Evolutionary conservation across 305 asterid genomes (phyloP).

Genomic region (Solanum hybrid): DNA sequence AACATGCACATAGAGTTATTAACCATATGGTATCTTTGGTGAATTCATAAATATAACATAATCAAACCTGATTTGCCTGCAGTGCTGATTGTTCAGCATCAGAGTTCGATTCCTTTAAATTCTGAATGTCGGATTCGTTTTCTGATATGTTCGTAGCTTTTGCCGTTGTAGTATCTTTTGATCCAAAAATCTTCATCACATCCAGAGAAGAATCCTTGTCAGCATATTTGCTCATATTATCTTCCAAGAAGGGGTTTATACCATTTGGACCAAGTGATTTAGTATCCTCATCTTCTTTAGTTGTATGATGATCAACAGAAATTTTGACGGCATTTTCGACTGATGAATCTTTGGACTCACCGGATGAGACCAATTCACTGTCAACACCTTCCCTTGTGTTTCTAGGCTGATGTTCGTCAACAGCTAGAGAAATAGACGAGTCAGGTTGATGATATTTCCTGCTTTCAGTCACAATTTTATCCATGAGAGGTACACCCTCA

Average conservation of each 20-base stretch:
- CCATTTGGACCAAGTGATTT: conserved; percentile 15
- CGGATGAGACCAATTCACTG: not conserved
- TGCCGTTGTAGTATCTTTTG: conserved; percentile 1
- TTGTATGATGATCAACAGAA: conserved; percentile 9
- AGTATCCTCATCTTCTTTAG: conserved; percentile 10
- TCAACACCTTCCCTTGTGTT: not conserved
- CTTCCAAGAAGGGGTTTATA: conserved; percentile 17
- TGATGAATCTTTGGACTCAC: not conserved
- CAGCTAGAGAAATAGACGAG: not conserved
- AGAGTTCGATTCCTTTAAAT: conserved; percentile 37
- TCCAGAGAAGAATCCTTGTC: conserved; percentile 13
- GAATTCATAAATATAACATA: not conserved
- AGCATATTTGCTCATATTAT: conserved; percentile 11
- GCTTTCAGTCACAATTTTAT: conserved; percentile 5
- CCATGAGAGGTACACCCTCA: not conserved
- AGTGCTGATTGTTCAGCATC: conserved; percentile 17
- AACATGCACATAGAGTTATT: not conserved
- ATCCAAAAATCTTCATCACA: conserved; percentile 17
- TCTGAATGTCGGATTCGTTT: conserved; percentile 31
- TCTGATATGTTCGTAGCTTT: conserved; percentile 12
- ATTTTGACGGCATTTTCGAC: not conserved
- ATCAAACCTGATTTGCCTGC: conserved; percentile 42
- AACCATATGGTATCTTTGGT: not conserved
- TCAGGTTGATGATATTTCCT: not conserved
- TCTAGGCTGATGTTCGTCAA: not conserved